phyloP scores from a whole-genome alignment of 2,329 filamentous ascomycete species.

The Sclerotinia trifoliorum region DNA sequence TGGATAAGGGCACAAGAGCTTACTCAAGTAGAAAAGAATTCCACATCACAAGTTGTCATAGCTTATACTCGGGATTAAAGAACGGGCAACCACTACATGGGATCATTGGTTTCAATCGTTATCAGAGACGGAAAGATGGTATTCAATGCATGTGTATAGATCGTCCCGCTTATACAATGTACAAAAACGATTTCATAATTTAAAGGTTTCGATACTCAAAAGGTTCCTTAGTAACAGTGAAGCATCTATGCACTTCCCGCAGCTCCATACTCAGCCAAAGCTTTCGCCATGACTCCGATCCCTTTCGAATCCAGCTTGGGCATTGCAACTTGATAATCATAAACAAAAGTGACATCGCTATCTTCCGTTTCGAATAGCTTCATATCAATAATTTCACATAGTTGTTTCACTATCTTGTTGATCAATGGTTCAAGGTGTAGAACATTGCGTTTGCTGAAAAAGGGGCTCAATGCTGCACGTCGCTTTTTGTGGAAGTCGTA shows the following conservation, averaged over 20 bases:
- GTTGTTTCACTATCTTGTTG: conserved; percentile 25
- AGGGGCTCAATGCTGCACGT: conserved; percentile 26
- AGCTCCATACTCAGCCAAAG: no score
- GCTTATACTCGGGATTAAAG: conserved; percentile 28
- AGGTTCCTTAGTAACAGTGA: no score
- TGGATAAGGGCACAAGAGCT: neutral
- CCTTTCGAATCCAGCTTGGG: no score
- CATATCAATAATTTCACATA: conserved; percentile 17
- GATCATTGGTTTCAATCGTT: conserved; percentile 5
- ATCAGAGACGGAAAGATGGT: conserved; percentile 1
- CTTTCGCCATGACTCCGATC: no score
- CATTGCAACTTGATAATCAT: no score
- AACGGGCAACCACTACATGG: conserved; percentile 24
- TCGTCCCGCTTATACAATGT: neutral
- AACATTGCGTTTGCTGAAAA: conserved; percentile 28
- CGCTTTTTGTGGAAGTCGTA: conserved; percentile 29
- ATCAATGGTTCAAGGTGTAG: conserved; percentile 29
- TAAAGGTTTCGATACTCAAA: no score
- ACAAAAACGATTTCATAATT: no score
- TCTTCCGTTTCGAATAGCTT: no score
- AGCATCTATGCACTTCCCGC: no score
- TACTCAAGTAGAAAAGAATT: neutral
- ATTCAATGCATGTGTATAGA: conserved; percentile 7
- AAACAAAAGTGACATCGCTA: no score
- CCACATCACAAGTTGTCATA: neutral